Evolutionary conservation across 257 asterid genomes (phyloP).

Genomic region (Solanum tarapatanum): DNA sequence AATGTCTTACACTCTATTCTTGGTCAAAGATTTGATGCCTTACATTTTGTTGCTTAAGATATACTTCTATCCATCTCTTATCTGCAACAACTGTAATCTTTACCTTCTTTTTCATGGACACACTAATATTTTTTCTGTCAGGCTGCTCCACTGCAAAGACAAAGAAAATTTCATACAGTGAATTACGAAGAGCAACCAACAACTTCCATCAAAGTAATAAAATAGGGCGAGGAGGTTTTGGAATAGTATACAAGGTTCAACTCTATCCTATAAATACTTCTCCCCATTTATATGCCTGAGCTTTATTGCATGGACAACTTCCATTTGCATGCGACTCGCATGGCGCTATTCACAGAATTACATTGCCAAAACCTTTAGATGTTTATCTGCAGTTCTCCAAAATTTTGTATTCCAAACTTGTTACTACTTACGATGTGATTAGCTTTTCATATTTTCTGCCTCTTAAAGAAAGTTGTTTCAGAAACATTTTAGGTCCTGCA

Average conservation of each 20-base stretch:
- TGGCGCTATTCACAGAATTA: not conserved
- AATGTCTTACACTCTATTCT: not conserved
- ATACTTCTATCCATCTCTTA: not conserved
- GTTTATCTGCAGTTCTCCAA: not conserved
- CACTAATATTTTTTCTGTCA: constrained; percentile 16
- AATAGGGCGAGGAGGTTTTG: constrained; percentile 90
- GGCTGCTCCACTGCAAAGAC: constrained; percentile 37
- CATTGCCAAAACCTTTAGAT: not conserved
- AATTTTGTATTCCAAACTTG: not conserved
- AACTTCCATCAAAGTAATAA: constrained; percentile 53
- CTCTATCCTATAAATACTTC: constrained; percentile 4
- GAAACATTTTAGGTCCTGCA: not conserved
- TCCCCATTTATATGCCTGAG: not conserved
- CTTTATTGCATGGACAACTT: not conserved
- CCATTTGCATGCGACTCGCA: not conserved
- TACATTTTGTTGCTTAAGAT: not conserved
- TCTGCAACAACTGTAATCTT: not conserved
- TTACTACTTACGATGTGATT: not conserved
- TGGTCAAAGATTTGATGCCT: not conserved
- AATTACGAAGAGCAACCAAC: constrained; percentile 53
- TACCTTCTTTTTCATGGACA: not conserved
- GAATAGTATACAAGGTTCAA: constrained; percentile 76
- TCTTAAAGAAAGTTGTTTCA: not conserved
- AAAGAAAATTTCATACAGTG: constrained; percentile 50
- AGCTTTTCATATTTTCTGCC: not conserved